Base-by-base conservation (phyloP, 257 asterid species). In the Coffea eugenioides region DNA sequence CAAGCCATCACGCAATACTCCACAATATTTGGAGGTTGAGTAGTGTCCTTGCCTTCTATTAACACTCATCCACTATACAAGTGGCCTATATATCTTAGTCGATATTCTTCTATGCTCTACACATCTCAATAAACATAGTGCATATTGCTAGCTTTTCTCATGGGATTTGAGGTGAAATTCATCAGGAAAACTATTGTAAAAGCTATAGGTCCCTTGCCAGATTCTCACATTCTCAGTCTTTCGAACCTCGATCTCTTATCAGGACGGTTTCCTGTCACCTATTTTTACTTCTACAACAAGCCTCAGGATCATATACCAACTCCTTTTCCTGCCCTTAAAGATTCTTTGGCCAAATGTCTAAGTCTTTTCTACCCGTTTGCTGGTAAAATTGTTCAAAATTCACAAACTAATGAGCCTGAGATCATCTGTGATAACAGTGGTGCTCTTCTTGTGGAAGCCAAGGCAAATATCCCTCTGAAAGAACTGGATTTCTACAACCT, bases 221-320 rank as follows among this genome's bases (percentile, higher is more conserved):
- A 86, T 51, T 31, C 54, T 11, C 82, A 76, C 73, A 62, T 76
- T 25, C 88, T 90, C 43, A 27, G 85, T 73, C 90, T 89, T 57
- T 89, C 95, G 11, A 91, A 91, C 77, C 91, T 91, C 39, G 95
- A 91, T 69, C 93, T 90, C 66, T 72, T 90, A 43, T 86, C 90
- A 0, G 93, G 95, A 57, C 80, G 93, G n/a, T 91, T 89, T 80
- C 95, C 91, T 0, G 91, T 89, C 14, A 88, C 93, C 9, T 89
- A 91, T 61, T 79, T 91, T 76, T 89, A 85, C 84, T 79, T 89
- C 46, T 91, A 88, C 81, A 23, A 23, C 51, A 76, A 9, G 34
- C 64, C 81, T 34, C 61, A 70, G 8, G 31, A 36, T 9, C 75
- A 43, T 23, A 27, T 25, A 51, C 43, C 20, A 36, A 15, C 25